Evolutionary conservation across 345 rosid species (phyloP), one percentile per base, ranked within the genome.

Genomic region (Populus ilicifolia): DNA sequence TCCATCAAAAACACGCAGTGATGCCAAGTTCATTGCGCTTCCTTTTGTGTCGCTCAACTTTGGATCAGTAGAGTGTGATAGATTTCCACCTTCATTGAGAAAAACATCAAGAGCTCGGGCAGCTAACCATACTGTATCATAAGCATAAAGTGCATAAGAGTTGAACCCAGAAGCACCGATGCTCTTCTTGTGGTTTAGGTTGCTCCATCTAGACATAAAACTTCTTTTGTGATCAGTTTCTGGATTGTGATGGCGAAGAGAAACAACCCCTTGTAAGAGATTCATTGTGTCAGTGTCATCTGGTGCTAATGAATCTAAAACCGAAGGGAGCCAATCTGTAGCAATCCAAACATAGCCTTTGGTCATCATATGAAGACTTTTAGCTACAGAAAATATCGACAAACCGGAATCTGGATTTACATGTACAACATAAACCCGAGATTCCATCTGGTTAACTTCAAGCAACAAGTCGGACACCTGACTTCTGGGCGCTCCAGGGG

Each of bases 101-200:
- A 88, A 95, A 66, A 66, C 70, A 52, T 92, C 90, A 6, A 95
- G 93, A 73, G 97, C 97, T 30, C 79, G 89, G 43, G 99, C 98
- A 80, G 86, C 94, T 81, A 95, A 86, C 98, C 97, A 92, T 75
- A 95, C 92, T 14, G 97, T 88, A 88, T 95, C 99, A 79, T 95
- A 95, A 73, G 98, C 99, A 75, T 86, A 93, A 46, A 92, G 80
- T 0, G 98, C 96, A 69, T 92, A 95, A 35, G 96, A 87, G 82
- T 93, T 95, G 65, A 89, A 89, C 35, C 87, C 85, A 54, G 36
- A 50, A 56, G 73, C 61, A n/a, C 74, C 73, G 1, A 64, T 41
- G 54, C 70, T 83, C 23, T 69, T 79, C 59, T 84, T 85, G 61
- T 79, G 46, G 77, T 87, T 89, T 56, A 90, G 79, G 75, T 65